Base-by-base conservation (phyloP, 176 grass and related monocot genomes). In the Luzula sylvatica region DNA sequence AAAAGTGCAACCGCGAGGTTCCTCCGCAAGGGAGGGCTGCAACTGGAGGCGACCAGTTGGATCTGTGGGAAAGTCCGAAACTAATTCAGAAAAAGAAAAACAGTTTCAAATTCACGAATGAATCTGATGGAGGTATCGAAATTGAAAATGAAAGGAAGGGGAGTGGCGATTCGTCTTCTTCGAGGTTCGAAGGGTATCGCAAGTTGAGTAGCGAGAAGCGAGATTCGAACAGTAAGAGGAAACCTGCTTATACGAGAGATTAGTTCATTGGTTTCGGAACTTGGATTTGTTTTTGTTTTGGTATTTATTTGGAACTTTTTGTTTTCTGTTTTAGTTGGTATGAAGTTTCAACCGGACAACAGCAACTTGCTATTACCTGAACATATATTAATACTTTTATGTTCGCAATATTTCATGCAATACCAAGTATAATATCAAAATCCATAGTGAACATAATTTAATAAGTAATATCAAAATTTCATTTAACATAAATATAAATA, bases 21-120 rank as follows among this genome's bases (percentile, higher is more conserved):
- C 30, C 30, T 35, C n/a, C n/a, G n/a, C n/a, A 46, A 26, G 30
- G 30, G 9, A 35, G 30, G 9, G 1, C 30, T 35, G n/a, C 17
- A 26, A 49, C 59, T 48, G 59, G 11, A 42, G 56, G 59, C n/a
- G 26, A 26, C 15, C 59, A 64, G 59, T 4, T 20, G 8, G 8
- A 49, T 14, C 3, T 32, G 2, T 64, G 59, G 59, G 15, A 64
- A 64, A 64, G 42, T 11, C 43, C 59, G 19, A 49, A 32, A 35
- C n/a, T 28, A 9, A 64, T 11, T 23, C 28, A 28, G 2, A 48
- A 44, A 7, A 35, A 9, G 29, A 12, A 46, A 13, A 63, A 44
- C 29, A 63, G 13, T 64, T 46, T 48, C 41, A 64, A 64, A 44
- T 49, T 64, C 29, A 24, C 16, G 40, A 42, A 64, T 64, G 59